Evolutionary conservation across 1,139 yeast genomes (phyloP), one percentile per base, ranked within the genome.

Genomic region (Blastobotrys aristatus): DNA sequence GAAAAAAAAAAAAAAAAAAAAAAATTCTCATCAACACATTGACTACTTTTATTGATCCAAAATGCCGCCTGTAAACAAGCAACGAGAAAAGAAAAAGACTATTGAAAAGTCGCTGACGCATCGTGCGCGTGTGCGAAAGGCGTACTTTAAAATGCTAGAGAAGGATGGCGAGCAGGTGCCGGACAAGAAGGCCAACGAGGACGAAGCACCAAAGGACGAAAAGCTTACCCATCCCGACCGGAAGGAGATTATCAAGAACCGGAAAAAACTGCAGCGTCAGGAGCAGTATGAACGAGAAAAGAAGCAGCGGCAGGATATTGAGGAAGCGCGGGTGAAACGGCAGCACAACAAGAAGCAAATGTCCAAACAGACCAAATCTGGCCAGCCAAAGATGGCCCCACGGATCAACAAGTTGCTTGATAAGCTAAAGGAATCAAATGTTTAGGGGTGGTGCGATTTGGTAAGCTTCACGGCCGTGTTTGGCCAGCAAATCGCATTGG

Each of bases 311-410:
- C 55, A 58, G 14, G 45, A 34, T 38, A 40, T 37, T 13, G 44
- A 38, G 21, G 62, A 64, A 2, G 50, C 50, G 37, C 63, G 55
- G 35, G 58, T 63, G 3, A 61, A 64, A 38, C 67, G 85, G 32
- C 77, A 73, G 50, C 64, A 66, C 44, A 76, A 75, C 58, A 75
- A 79, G 53, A 76, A 76, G 50, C 65, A 60, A 43, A 64, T 67
- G 63, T 67, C 79, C 1, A 76, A 83, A 53, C 80, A 72, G 51
- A 89, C 96, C 1, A 73, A 73, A 53, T 65, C 73, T 4, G 97
- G 97, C 0, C 97, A 90, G 64, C 97, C 97, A 1, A 66, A 79
- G 43, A 87, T 90, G 95, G 96, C 88, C 0, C 94, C 96, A 8
- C 76, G 95, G 63, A 87, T 90, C 51, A 84, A 80, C 51, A 78